Conservation (phyloP, 2,329 filamentous ascomycete species). For the Aspergillus niger region DNA sequence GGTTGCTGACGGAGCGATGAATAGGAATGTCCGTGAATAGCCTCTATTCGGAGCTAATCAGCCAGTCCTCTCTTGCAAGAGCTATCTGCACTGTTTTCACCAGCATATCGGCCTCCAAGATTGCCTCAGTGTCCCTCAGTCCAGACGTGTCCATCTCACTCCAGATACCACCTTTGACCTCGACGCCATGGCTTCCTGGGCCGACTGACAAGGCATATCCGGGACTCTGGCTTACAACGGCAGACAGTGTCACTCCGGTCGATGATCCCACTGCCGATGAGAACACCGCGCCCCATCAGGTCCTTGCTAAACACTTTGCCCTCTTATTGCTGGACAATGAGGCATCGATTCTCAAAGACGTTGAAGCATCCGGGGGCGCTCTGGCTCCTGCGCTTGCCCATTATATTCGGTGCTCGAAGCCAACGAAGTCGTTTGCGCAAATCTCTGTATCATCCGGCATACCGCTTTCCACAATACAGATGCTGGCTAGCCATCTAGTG, state of each 20-base stretch:
- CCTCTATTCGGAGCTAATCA: slow-evolving; percentile 48
- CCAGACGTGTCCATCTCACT: slow-evolving; percentile 62
- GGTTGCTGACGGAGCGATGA: slow-evolving; percentile 17
- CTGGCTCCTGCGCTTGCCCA: slow-evolving; percentile 77
- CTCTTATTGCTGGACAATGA: slow-evolving; percentile 83
- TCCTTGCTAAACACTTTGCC: slow-evolving; percentile 80
- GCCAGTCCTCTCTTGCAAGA: slow-evolving; percentile 74
- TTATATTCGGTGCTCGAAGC: slow-evolving; percentile 61
- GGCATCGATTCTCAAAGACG: slow-evolving; percentile 71
- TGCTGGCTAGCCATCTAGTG: slow-evolving; percentile 88
- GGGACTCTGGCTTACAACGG: slow-evolving; percentile 84
- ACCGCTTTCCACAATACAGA: slow-evolving; percentile 76
- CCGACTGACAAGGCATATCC: slow-evolving; percentile 69
- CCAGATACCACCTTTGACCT: slow-evolving; percentile 64
- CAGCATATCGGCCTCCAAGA: slow-evolving; percentile 78
- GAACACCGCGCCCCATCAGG: slow-evolving; percentile 55
- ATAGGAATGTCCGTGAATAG: slow-evolving; percentile 38
- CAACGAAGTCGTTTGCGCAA: slow-evolving; percentile 70
- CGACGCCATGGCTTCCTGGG: slow-evolving; percentile 71
- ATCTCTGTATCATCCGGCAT: slow-evolving; percentile 65
- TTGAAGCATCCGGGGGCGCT: slow-evolving; percentile 70
- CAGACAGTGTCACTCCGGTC: slow-evolving; percentile 73
- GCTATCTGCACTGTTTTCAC: slow-evolving; percentile 82
- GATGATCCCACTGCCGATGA: slow-evolving; percentile 64
- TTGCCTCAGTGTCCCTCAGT: slow-evolving; percentile 79